Evolutionary conservation across 2,329 filamentous ascomycete genomes (phyloP), one percentile per base, ranked within the genome.

Genomic region (Samsoniella hepiali): DNA sequence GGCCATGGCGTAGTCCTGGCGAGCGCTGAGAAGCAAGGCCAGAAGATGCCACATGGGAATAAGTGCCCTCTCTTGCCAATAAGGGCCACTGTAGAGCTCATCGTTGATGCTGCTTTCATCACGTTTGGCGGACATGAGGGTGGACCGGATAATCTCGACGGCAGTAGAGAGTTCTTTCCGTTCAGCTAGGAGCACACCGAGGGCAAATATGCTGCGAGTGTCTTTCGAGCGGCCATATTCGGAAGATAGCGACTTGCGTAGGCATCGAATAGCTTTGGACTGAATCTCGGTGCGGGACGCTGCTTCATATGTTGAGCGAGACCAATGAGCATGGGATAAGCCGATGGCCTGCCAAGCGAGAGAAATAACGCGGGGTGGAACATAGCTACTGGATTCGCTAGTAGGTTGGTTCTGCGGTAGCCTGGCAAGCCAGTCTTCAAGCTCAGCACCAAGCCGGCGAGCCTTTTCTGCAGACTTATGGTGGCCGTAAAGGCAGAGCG

Each of bases 1-100:
- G 2, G 95, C 93, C 74, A 91, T 89, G 57, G 86, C 79, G 69
- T 91, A 96, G 66, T 97, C 93, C 68, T 96, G 90, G 67, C 91
- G 88, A 1, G 93, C 91, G 68, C 91, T 97, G 36, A 98, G 78
- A 29, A 98, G 81, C 31, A 99, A 81, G 0, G 92, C 89, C 54
- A 99, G 82, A 17, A 99, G 82, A 78, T 99, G 95, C 93, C 95
- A 97, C 31, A 97, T 77, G 2, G 93, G 89, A 31, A 98, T 87
- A 40, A 88, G 76, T 7, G 84, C 82, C 54, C 86, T 81, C 72
- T 92, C 88, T 63, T 86, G 82, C 83, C 82, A 86, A 67, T 82
- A 84, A 1, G 79, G 78, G 0, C 82, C 81, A 57, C 79, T 76
- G 47, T 76, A 73, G 4, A 79, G 70, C 50, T 77, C 75, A 51